These are phyloP conservation scores for Suillus ampliporus DNA, from an alignment of 768 basidiomycete genomes.

Conservation along the genomic window DNA sequence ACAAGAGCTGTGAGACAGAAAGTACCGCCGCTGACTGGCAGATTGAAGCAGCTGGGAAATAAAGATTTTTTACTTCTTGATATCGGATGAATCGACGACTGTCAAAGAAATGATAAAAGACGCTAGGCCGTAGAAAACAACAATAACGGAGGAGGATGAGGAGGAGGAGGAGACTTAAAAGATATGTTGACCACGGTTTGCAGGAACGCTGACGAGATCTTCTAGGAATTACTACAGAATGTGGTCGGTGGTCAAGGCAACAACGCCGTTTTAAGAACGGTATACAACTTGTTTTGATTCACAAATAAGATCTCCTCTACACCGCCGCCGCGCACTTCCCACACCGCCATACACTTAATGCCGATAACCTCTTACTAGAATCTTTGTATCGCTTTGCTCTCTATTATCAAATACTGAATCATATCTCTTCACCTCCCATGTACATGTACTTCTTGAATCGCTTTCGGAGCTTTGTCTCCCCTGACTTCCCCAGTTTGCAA, in stretches of 20 bases:
- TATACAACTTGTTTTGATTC: no score
- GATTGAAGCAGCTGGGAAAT: slow-evolving; percentile 1
- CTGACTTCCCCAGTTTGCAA: slow-evolving; percentile 58
- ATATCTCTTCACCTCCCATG: slow-evolving; percentile 49
- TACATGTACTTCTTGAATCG: slow-evolving; percentile 80
- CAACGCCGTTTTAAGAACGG: slow-evolving; percentile 33
- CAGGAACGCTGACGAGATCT: slow-evolving; percentile 39
- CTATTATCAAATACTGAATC: no score
- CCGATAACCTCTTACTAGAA: background rate
- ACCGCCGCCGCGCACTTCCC: slow-evolving; percentile 8
- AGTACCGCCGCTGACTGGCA: background rate
- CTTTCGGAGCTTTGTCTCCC: slow-evolving; percentile 60
- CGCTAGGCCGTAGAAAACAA: slow-evolving; percentile 28
- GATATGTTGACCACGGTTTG: slow-evolving; percentile 15
- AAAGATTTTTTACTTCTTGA: slow-evolving; percentile 3
- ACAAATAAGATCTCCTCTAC: slow-evolving; percentile 2
- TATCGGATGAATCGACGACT: no score
- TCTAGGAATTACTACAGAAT: slow-evolving; percentile 32
- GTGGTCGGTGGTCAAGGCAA: slow-evolving; percentile 61
- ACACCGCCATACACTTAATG: background rate
- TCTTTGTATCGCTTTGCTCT: no score
- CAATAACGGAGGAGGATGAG: slow-evolving; percentile 28
- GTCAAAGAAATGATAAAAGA: no score
- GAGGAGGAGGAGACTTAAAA: slow-evolving; percentile 3
- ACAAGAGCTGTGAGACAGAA: slow-evolving; percentile 4